Percentiles rank a stretch among this genome's conserved stretches.
Evolutionary conservation across 192 early-diverging fungal genomes (phyloP).

Genomic region (Coemansia sp.): DNA sequence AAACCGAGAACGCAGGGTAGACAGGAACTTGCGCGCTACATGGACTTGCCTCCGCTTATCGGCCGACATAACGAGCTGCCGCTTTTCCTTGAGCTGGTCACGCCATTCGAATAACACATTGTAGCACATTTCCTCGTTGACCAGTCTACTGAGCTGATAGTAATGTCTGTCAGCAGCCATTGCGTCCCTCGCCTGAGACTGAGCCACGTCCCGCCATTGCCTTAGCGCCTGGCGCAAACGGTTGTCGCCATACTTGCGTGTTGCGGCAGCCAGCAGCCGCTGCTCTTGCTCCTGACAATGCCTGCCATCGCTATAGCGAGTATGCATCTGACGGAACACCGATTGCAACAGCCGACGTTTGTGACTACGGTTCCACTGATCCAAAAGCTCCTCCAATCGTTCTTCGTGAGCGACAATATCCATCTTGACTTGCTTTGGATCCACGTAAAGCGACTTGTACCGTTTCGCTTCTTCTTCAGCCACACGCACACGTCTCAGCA

Average conservation of each 20-base stretch:
- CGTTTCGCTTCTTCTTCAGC: constrained; percentile 16
- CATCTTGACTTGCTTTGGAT: constrained; percentile 5
- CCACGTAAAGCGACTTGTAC: constrained; percentile 16
- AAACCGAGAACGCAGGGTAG: neutral
- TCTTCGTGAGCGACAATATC: constrained; percentile 12
- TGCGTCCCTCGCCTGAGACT: neutral
- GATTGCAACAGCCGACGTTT: constrained; percentile 2
- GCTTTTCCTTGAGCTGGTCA: constrained; percentile 3
- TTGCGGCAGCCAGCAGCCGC: neutral
- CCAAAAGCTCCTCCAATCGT: constrained; percentile 12
- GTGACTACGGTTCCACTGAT: neutral
- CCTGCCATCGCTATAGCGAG: neutral
- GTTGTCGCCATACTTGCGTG: neutral
- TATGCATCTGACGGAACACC: constrained; percentile 1
- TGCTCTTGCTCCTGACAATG: neutral
- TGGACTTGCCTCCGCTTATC: neutral
- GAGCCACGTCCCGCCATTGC: constrained; percentile 14
- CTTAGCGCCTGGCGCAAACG: neutral
- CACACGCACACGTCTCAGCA: constrained; percentile 16
- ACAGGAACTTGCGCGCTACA: constrained; percentile 3
- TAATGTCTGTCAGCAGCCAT: constrained; percentile 15
- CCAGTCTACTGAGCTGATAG: neutral
- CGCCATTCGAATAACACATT: constrained; percentile 11
- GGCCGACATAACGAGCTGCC: constrained; percentile 18
- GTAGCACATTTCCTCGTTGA: constrained; percentile 6